Percentiles rank a stretch among this genome's conserved stretches.
phyloP scores from a whole-genome alignment of 352 stramenopile species.

The Sclerospora graminicola region DNA sequence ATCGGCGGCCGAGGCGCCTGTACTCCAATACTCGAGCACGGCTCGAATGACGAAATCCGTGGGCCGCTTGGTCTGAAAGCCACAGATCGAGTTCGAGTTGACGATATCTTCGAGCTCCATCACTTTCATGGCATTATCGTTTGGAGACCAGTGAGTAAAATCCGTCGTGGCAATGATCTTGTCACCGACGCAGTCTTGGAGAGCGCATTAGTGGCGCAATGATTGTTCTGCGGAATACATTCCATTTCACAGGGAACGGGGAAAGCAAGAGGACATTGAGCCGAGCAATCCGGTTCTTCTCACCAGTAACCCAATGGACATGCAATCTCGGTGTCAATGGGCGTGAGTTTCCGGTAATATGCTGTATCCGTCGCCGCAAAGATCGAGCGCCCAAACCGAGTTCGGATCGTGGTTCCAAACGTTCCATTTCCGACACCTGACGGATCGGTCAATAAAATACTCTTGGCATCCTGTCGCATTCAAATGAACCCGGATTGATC shows the following conservation, averaged over 20 bases:
- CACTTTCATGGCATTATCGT: slow-evolving; percentile 4
- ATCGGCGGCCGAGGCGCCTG: background rate
- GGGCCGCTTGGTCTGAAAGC: slow-evolving; percentile 16
- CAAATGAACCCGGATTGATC: slow-evolving; percentile 20
- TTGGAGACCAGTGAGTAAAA: slow-evolving; percentile 10
- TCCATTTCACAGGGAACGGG: slow-evolving; percentile 16
- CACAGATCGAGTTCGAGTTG: slow-evolving; percentile 13
- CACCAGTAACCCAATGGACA: slow-evolving; percentile 18
- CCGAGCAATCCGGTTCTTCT: slow-evolving; percentile 8
- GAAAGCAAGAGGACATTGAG: slow-evolving; percentile 15
- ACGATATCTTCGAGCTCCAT: slow-evolving; percentile 14
- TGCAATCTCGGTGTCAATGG: slow-evolving; percentile 12
- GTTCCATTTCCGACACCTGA: slow-evolving; percentile 10
- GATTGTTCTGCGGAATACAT: slow-evolving; percentile 20
- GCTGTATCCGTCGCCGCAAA: slow-evolving; percentile 10
- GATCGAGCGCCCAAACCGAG: slow-evolving; percentile 17
- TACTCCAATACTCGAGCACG: slow-evolving; percentile 12
- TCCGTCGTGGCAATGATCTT: slow-evolving; percentile 15
- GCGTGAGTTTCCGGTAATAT: slow-evolving; percentile 12
- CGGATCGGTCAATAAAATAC: slow-evolving; percentile 9
- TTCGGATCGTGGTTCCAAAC: slow-evolving; percentile 16
- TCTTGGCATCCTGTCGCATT: slow-evolving; percentile 14
- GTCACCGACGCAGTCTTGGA: slow-evolving; percentile 13
- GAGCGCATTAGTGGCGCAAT: slow-evolving; percentile 7
- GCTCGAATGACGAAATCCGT: slow-evolving; percentile 12